Conservation (phyloP, 805 yeast genomes). For the Wickerhamomyces bisporus region DNA sequence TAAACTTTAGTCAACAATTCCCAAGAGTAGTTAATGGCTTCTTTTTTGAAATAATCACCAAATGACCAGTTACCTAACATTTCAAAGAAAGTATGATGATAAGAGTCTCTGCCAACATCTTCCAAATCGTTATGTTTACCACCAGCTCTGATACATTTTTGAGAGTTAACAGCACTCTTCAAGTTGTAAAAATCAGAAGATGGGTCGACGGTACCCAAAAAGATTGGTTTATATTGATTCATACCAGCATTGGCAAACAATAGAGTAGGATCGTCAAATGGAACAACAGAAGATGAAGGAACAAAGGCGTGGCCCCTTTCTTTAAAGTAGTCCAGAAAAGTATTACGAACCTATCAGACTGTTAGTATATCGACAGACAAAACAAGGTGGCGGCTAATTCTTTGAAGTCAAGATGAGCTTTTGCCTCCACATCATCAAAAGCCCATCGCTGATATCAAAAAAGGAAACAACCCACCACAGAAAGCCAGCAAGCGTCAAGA, state of each 20-base stretch:
- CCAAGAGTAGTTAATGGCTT: conserved; percentile 88
- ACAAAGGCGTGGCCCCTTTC: conserved; percentile 70
- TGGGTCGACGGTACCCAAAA: conserved; percentile 96
- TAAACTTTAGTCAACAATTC: conserved; percentile 82
- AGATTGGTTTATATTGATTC: conserved; percentile 98
- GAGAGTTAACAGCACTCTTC: conserved; percentile 91
- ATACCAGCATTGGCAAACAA: conserved; percentile 98
- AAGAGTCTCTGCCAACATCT: conserved; percentile 96
- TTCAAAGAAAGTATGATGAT: conserved; percentile 98
- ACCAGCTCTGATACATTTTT: conserved; percentile 98
- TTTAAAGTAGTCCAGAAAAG: conserved; percentile 80
- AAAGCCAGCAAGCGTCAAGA: not conserved
- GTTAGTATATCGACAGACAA: too few species aligned
- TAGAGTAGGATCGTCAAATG: conserved; percentile 96
- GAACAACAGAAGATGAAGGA: conserved; percentile 91
- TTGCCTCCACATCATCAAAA: too few species aligned
- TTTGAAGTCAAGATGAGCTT: too few species aligned
- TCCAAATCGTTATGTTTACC: conserved; percentile 98
- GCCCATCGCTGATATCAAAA: too few species aligned
- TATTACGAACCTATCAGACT: conserved; percentile 55
- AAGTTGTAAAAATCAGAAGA: conserved; percentile 77
- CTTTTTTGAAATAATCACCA: conserved; percentile 97
- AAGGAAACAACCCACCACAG: conserved; percentile 1
- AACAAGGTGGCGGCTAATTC: too few species aligned
- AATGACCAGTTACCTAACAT: conserved; percentile 99